Conservation (phyloP, 2,329 filamentous ascomycete species). For the Elsinoe fawcettii region DNA sequence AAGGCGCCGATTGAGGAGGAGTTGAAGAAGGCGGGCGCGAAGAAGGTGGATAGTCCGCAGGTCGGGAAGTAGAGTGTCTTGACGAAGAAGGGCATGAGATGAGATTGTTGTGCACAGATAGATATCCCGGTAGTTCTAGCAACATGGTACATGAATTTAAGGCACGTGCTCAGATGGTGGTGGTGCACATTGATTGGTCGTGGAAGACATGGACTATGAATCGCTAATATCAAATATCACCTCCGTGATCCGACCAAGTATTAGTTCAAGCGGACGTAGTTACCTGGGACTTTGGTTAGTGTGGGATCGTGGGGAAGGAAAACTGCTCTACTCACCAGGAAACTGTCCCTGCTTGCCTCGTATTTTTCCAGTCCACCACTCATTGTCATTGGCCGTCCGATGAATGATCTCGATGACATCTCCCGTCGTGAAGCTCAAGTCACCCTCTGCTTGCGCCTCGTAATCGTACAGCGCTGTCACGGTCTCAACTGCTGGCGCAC, state of each 20-base stretch:
- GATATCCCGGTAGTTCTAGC: slow-evolving; percentile 9
- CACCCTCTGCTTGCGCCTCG: slow-evolving; percentile 87
- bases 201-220: slow-evolving; percentile 15
- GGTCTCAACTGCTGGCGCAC: slow-evolving; percentile 58
- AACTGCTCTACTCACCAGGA: slow-evolving; percentile 58
- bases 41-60: slow-evolving; percentile 13
- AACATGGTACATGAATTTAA: neutral
- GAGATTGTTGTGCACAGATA: neutral
- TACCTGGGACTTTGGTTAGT: slow-evolving; percentile 27
- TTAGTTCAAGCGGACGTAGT: slow-evolving; percentile 41
- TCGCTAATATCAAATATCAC: slow-evolving; percentile 14
- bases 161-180: neutral
- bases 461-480: slow-evolving; percentile 94
- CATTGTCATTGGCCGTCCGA: slow-evolving; percentile 82
- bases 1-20: slow-evolving; percentile 69
- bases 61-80: neutral
- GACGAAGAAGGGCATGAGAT: neutral
- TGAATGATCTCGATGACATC: slow-evolving; percentile 83
- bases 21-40: slow-evolving; percentile 34
- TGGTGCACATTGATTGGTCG: slow-evolving; percentile 13
- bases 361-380: slow-evolving; percentile 90
- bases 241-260: neutral
- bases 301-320: neutral
- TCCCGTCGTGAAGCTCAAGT: slow-evolving; percentile 80
- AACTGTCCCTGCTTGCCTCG: slow-evolving; percentile 82